Base-by-base conservation (phyloP, 23 red algal genomes). In the Rhodosorus marinus region DNA sequence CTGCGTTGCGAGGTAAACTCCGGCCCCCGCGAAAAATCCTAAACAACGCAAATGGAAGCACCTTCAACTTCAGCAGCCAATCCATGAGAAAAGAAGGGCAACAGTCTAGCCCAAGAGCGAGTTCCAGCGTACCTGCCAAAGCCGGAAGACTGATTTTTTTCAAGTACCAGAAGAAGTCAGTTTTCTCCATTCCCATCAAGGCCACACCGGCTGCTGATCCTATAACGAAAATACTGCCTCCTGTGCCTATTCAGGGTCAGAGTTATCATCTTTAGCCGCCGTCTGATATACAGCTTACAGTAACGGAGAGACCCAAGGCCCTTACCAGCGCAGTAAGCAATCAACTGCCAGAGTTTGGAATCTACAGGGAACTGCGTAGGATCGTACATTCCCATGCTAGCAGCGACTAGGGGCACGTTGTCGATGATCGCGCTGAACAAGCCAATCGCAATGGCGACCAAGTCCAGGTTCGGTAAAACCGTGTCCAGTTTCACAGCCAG, bases 371-470 rank as follows among this genome's bases (percentile, higher is more conserved):
- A 60, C 55, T 69, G 50, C 7, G 76, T 64, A 26, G 82, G 69
- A 25, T 75, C 71, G 42, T 85, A 98, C 90, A 98, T 98, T 33
- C 90, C 90, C 78, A 98, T 84, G 23, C 72, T 83, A 23, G 90
- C 90, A 5, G 90, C 90, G 7, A 98, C 90, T 22, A 98, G 74
- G 8, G 90, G 78, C 9, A 98, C 90, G 62, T 98, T 98, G 42
- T 98, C 90, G 31, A 98, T 75, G 5, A 98, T 45, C 14, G 76
- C 64, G 57, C 72, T 81, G 5, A 72, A 49, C 19, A 98, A 34
- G 19, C 90, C 90, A 32, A 98, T 98, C 9, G 74, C 67, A 0
- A 66, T 64, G 14, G 90, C 70, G 33, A 98, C 77, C 7, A 85
- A 42, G 24, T 98, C 73, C 15, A 74, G 54, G 27, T 55, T 67